Evolutionary conservation across 2,329 filamentous ascomycete genomes (phyloP), one percentile per base, ranked within the genome.

Genomic region (Xylaria sp.): DNA sequence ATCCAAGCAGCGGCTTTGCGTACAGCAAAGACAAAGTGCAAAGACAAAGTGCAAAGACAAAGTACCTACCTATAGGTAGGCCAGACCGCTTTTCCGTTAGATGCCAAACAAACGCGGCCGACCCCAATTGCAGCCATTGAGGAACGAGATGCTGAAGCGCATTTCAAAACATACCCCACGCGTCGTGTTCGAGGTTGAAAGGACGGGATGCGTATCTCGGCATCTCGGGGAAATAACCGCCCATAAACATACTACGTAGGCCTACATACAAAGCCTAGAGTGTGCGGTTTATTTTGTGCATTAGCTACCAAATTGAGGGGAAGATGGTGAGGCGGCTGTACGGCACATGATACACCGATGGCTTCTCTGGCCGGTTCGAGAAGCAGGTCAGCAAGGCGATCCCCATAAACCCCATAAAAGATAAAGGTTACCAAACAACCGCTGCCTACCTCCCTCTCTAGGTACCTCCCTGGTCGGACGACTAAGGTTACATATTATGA

Each of bases 361-460:
- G 29, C 43, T 52, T 63, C 38, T 40, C 60, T 23, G 47, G 54
- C 35, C 21, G 53, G 46, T 60, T 64, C 58, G 58, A 64, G 49
- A 61, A 61, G 48, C 48, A 47, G 33, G 21, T 15, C 38, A 37
- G 44, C 13, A 37, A 23, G 41, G 29, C 3, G 25, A 31, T 58
- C 54, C 38, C 57, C 53, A 46, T 54, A 54, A 29, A 49, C n/a
- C n/a, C n/a, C n/a, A n/a, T n/a, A n/a, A n/a, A n/a, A 43, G 41
- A 58, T 23, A 23, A 29, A 29, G 10, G n/a, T 23, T 6, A 33
- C 6, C 29, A 6, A 33, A 33, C 29, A 6, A 6, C 29, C 29
- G 6, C 29, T 33, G n/a, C n/a, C n/a, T n/a, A n/a, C n/a, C n/a
- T n/a, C n/a, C n/a, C n/a, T n/a, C n/a, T n/a, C n/a, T n/a, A n/a